Base-by-base conservation (phyloP, 495 filamentous ascomycete genomes). In the Sabuloglossum arenarium region DNA sequence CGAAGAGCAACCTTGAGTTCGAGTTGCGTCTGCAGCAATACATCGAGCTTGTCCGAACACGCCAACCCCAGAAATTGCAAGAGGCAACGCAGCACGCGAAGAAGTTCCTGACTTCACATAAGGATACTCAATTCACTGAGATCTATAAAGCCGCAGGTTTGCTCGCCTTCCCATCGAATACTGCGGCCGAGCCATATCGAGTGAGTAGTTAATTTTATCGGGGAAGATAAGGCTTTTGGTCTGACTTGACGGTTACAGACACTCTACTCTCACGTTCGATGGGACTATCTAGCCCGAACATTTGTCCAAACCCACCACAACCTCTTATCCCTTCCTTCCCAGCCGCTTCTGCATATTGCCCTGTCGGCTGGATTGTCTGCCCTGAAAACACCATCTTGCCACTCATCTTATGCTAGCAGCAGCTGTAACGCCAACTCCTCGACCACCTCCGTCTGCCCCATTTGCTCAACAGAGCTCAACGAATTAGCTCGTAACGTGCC, bases 21-120 rank as follows among this genome's bases (percentile, higher is more conserved):
- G 84, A 94, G 73, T 76, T 98, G 10, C 80, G 93, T n/a, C 73
- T 93, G 60, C 91, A 98, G 68, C 88, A 97, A 65, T 96, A 85
- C 66, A 88, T 97, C 60, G 91, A 97, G 65, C 74, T 96, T 56
- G 76, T 93, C 53, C 75, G 91, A 43, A 79, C 71, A 34, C 74
- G 75, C 45, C 69, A 80, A 19, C 71, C 66, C 30, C 49, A 63
- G 4, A 85, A 83, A 60, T 73, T 82, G 27, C 62, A 80, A 54
- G 87, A 94, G 57, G 85, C 89, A n/a, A 82, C 84, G 57, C 64
- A 69, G 23, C 83, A 96, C 66, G 88, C 88, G 6, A 81, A 76
- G 62, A 94, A 85, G 64, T 85, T 81, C 67, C 75, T 98, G 16
- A 68, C 76, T 21, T 76, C 78, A 8, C 83, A 80, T 63, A 67